A percentile compares a stretch with the other conserved stretches of the same genome.
These are phyloP conservation scores for Aspergillus versicolor DNA, from an alignment of 2,329 filamentous ascomycete species.

Conservation along the genomic window DNA sequence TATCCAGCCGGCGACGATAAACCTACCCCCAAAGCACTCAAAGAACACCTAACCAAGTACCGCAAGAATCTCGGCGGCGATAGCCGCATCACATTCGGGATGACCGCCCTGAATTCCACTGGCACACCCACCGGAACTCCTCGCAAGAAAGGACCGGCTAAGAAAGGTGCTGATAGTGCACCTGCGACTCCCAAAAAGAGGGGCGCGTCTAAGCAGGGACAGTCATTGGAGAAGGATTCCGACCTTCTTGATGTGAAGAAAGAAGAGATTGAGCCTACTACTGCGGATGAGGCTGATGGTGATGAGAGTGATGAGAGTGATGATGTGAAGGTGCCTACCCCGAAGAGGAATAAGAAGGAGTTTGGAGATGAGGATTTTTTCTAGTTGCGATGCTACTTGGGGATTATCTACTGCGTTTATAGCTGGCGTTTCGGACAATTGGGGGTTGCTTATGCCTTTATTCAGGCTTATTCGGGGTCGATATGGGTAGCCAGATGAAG, in stretches of 20 bases:
- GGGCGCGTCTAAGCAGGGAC: not conserved
- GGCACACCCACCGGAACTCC: too few species aligned
- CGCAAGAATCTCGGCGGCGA: constrained; percentile 8
- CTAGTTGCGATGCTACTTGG: not conserved
- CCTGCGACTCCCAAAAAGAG: not conserved
- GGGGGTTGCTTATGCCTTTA: not conserved
- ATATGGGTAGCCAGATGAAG: not conserved
- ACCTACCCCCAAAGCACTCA: constrained; percentile 15
- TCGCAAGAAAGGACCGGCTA: not conserved
- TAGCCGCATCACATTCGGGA: constrained; percentile 9
- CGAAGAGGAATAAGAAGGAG: not conserved
- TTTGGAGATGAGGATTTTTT: not conserved
- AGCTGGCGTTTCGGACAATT: not conserved
- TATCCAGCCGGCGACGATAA: constrained; percentile 11
- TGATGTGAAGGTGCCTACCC: not conserved
- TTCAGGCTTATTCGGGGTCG: not conserved
- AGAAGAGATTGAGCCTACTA: not conserved
- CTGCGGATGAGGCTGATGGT: not conserved
- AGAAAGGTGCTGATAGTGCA: not conserved
- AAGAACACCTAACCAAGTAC: constrained; percentile 15
- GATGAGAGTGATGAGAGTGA: not conserved
- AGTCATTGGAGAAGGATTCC: too few species aligned
- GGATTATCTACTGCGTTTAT: not conserved
- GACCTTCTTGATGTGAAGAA: too few species aligned
- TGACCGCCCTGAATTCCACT: not conserved